phyloP scores from a whole-genome alignment of 768 basidiomycete species.

The Tremella yokohamensis region DNA sequence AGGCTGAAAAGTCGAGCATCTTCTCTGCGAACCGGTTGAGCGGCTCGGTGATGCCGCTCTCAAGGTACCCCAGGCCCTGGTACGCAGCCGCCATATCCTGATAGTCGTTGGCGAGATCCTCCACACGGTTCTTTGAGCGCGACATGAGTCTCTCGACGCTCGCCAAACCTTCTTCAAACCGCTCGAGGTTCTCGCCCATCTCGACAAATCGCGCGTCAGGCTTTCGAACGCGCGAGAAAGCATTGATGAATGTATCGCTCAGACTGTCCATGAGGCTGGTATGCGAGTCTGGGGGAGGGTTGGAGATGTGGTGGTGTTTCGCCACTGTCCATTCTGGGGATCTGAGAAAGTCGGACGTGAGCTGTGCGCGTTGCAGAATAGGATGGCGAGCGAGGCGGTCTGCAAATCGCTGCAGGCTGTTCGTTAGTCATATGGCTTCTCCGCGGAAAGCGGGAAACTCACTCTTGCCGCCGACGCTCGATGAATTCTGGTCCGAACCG shows the following conservation, averaged over 20 bases:
- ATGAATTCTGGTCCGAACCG: conserved; percentile 96
- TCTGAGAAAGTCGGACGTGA: conserved; percentile 90
- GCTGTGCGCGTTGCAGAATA: conserved; percentile 81
- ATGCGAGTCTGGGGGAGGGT: conserved; percentile 64
- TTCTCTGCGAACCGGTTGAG: conserved; percentile 96
- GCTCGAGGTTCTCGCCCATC: conserved; percentile 88
- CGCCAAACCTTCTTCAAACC: conserved; percentile 90
- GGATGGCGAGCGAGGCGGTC: conserved; percentile 89
- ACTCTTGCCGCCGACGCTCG: conserved; percentile 86
- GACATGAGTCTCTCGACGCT: conserved; percentile 76
- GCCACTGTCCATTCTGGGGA: conserved; percentile 98
- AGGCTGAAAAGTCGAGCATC: conserved; percentile 86
- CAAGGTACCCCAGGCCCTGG: conserved; percentile 94
- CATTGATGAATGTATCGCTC: conserved; percentile 92
- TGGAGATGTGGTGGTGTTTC: conserved; percentile 94
- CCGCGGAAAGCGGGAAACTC: conserved; percentile 46
- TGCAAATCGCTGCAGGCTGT: conserved; percentile 85
- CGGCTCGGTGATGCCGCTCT: conserved; percentile 97
- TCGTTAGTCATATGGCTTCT: neutral
- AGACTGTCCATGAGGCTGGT: conserved; percentile 83
- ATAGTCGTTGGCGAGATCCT: conserved; percentile 93
- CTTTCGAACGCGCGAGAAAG: conserved; percentile 91
- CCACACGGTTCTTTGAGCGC: conserved; percentile 73
- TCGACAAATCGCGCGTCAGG: conserved; percentile 91
- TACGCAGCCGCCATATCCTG: conserved; percentile 94